Evolutionary conservation across 2,329 filamentous ascomycete genomes (phyloP), one percentile per base, ranked within the genome.

Genomic region (Pseudogymnoascus destructans): DNA sequence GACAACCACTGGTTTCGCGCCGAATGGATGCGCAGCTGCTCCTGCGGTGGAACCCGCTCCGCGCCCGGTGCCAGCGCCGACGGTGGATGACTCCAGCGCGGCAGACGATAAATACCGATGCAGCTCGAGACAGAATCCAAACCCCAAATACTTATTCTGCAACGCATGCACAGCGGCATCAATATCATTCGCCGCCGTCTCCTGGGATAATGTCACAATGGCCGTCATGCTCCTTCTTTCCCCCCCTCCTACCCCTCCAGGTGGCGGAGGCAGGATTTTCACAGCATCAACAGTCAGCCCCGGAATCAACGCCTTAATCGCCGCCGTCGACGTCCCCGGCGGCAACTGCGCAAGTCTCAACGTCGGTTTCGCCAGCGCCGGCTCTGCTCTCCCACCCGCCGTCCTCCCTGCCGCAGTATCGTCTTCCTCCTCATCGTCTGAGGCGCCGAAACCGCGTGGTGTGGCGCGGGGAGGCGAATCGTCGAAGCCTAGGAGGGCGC

Each of bases 101-200:
- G 78, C 83, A 2, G 89, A 95, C 0, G 89, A 95, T 3, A 95
- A 77, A 72, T 95, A 87, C 8, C 89, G 79, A 61, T 91, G 88
- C 46, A 95, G 77, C 5, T 81, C 85, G 1, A 96, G 75, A 70
- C 91, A 86, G 73, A 86, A 89, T 4, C 91, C 91, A 68, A 82
- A 89, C 13, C 91, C 91, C 13, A 95, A 74, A 68, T 96, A 95
- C 63, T 79, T 82, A 63, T 93, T 90, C 67, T 95, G 88, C 30
- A 95, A 73, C 3, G 80, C 73, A 67, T 84, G 92, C 57, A 95
- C 87, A 0, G 85, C 80, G 3, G 81, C 78, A 66, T 96, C 90
- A 58, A 96, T 91, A 59, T 95, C 88, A 21, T 84, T 86, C 0
- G 86, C 86, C 0, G 89, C 81, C 0, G 89, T 93, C 63, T 93